A percentile compares a stretch with the other conserved stretches of the same genome.
These are phyloP conservation scores for Trametes punicea DNA, from an alignment of 768 basidiomycete species.

Conservation along the genomic window DNA sequence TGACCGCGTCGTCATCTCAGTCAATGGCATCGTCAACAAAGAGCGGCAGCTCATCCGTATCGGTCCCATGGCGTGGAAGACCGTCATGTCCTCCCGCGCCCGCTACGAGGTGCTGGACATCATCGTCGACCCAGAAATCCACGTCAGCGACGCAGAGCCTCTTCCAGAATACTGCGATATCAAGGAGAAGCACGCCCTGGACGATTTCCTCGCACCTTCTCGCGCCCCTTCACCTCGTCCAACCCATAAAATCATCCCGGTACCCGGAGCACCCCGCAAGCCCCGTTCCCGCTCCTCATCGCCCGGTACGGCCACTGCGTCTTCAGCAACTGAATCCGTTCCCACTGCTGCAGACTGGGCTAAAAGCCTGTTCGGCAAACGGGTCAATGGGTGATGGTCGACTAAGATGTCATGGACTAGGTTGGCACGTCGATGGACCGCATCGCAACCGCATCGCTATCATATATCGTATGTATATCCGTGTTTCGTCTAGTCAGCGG, in stretches of 20 bases:
- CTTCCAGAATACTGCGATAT: constrained; percentile 15
- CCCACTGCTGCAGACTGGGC: neutral
- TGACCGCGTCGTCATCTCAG: constrained; percentile 23
- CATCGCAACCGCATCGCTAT: no score
- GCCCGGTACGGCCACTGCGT: neutral
- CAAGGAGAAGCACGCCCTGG: neutral
- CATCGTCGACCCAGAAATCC: constrained; percentile 14
- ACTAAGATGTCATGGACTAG: neutral
- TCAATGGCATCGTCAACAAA: constrained; percentile 21
- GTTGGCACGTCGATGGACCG: no score
- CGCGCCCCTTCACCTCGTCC: constrained; percentile 3
- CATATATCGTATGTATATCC: no score
- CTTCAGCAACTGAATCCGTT: neutral
- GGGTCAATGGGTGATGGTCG: neutral
- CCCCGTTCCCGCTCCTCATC: neutral
- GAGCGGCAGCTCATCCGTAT: constrained; percentile 23
- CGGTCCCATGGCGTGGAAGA: constrained; percentile 25
- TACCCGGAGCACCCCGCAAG: neutral
- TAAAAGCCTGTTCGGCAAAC: constrained; percentile 6
- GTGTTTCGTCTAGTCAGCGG: no score
- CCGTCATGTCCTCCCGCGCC: constrained; percentile 20
- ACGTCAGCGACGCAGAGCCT: neutral
- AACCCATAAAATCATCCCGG: neutral
- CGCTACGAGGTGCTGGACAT: constrained; percentile 31
- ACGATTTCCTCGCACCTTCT: constrained; percentile 8